Evolutionary conservation across 768 basidiomycete genomes (phyloP).

Genomic region (Lactarius trivialis): DNA sequence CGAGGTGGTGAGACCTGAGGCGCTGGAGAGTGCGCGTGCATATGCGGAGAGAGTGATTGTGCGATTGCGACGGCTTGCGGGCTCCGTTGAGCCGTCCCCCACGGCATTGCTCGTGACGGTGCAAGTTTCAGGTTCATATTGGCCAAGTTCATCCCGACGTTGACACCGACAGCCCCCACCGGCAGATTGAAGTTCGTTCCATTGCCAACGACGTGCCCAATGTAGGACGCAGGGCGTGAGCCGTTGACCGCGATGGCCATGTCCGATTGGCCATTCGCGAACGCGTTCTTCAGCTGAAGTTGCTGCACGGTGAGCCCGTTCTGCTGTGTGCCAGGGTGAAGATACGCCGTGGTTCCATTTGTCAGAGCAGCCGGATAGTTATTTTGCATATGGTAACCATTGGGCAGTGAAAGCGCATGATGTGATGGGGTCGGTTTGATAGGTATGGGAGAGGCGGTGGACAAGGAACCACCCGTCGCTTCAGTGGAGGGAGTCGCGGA

Average conservation of each 20-base stretch:
- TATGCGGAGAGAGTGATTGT: slow-evolving; percentile 28
- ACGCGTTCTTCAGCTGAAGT: slow-evolving; percentile 53
- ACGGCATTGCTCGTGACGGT: slow-evolving; percentile 35
- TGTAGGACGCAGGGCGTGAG: slow-evolving; percentile 32
- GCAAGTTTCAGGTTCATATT: slow-evolving; percentile 41
- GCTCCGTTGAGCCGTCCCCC: slow-evolving; percentile 29
- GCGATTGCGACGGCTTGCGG: slow-evolving; percentile 27
- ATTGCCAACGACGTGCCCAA: slow-evolving; percentile 34
- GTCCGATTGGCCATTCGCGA: slow-evolving; percentile 32
- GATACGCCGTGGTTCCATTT: slow-evolving; percentile 29
- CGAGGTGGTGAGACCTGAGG: slow-evolving; percentile 30
- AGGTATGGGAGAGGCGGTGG: slow-evolving; percentile 35
- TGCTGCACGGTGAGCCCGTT: slow-evolving; percentile 48
- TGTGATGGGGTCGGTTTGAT: slow-evolving; percentile 46
- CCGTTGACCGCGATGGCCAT: slow-evolving; percentile 24
- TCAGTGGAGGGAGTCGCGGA: slow-evolving; percentile 3
- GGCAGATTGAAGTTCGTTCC: slow-evolving; percentile 37
- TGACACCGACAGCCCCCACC: slow-evolving; percentile 14
- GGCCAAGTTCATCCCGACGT: slow-evolving; percentile 34
- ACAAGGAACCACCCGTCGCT: slow-evolving; percentile 2
- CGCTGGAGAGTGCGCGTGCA: slow-evolving; percentile 28
- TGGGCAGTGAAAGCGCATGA: slow-evolving; percentile 31
- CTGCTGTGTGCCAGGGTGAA: slow-evolving; percentile 32
- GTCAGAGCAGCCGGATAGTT: slow-evolving; percentile 40
- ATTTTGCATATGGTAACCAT: slow-evolving; percentile 35